Conservation (phyloP, 306 rosid genomes). For the Citrullus amarus region DNA sequence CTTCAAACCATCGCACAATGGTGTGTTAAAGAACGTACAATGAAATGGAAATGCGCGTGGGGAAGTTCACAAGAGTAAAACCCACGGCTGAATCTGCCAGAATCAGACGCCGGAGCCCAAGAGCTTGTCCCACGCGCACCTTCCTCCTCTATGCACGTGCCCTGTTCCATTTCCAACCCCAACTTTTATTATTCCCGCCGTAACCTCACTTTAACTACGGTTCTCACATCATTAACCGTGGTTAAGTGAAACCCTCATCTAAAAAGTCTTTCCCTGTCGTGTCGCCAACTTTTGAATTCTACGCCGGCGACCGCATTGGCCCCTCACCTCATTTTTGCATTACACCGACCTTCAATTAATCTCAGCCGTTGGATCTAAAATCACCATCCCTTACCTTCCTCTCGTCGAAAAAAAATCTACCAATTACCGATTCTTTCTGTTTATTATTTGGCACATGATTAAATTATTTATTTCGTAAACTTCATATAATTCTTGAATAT, state of each 20-base stretch:
- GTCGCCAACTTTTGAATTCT: background rate
- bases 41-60: background rate
- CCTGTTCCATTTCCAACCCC: background rate
- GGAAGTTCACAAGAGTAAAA: background rate
- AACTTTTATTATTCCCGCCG: background rate
- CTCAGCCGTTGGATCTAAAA: background rate
- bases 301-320: too few species aligned
- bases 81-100: background rate
- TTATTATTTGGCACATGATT: too few species aligned
- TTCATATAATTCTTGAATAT: too few species aligned
- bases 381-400: too few species aligned
- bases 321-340: too few species aligned
- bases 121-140: conserved; percentile 11
- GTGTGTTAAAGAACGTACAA: background rate
- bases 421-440: too few species aligned
- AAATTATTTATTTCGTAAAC: too few species aligned
- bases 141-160: background rate
- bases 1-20: background rate
- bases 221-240: background rate
- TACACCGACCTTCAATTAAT: too few species aligned
- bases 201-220: background rate
- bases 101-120: background rate
- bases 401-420: too few species aligned
- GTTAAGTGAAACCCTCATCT: background rate
- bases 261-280: background rate